A percentile compares a stretch with the other conserved stretches of the same genome.
phyloP scores from a whole-genome alignment of 805 yeast genomes.

The Candida caryicola region DNA sequence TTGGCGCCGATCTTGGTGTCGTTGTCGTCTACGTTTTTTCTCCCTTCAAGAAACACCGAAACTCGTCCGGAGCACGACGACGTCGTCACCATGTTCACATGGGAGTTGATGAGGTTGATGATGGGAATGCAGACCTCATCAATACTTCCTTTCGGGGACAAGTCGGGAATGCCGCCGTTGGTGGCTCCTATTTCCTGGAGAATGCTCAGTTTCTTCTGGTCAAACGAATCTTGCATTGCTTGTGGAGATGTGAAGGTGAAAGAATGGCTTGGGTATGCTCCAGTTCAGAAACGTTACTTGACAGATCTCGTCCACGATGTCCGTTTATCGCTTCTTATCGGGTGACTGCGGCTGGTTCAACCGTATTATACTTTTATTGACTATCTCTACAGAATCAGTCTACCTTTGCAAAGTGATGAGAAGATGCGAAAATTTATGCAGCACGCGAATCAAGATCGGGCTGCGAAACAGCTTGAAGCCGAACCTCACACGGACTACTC shows the following conservation, averaged over 20 bases:
- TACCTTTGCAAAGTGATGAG: too few relatives aligned
- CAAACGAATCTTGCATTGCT: conserved; percentile 53
- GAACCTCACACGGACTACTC: too few relatives aligned
- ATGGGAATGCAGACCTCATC: conserved; percentile 73
- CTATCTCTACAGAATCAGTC: too few relatives aligned
- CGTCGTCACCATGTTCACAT: conserved; percentile 73
- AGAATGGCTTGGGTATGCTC: too few relatives aligned
- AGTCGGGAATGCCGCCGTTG: conserved; percentile 47
- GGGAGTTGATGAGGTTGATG: conserved; percentile 62
- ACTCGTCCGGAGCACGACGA: conserved; percentile 88
- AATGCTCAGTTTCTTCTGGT: conserved; percentile 60
- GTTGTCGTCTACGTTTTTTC: conserved; percentile 32
- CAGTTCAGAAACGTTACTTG: too few relatives aligned
- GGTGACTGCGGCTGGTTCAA: too few relatives aligned
- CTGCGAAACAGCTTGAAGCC: too few relatives aligned
- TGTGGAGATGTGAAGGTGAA: not conserved
- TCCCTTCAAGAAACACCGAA: conserved; percentile 77
- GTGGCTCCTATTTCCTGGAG: conserved; percentile 50
- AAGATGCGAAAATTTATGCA: too few relatives aligned
- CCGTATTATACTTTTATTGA: too few relatives aligned
- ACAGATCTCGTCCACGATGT: too few relatives aligned
- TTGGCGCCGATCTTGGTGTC: conserved; percentile 65
- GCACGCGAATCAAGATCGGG: too few relatives aligned
- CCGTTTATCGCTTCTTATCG: too few relatives aligned
- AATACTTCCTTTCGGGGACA: conserved; percentile 88